phyloP scores from a whole-genome alignment of 768 basidiomycete genomes.

The Xanthoconium purpureum region DNA sequence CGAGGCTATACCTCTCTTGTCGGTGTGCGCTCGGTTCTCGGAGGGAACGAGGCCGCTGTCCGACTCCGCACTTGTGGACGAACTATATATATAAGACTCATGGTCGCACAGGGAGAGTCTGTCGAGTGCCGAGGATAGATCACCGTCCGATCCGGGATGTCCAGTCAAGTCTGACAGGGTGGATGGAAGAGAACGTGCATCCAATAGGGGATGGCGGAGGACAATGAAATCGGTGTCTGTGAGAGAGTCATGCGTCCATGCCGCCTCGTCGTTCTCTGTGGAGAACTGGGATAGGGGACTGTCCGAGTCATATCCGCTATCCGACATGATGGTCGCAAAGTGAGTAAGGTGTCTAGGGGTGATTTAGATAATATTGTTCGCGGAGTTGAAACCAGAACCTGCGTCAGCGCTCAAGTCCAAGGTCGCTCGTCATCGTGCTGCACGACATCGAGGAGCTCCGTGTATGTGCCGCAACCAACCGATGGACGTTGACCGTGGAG shows the following conservation, averaged over 20 bases:
- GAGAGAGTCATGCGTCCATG: constrained; percentile 12
- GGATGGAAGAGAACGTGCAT: constrained; percentile 13
- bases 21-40: neutral
- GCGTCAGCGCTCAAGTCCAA: neutral
- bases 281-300: constrained; percentile 14
- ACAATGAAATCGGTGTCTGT: constrained; percentile 26
- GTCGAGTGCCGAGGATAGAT: constrained; percentile 14
- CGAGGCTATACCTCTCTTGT: neutral
- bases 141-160: constrained; percentile 8
- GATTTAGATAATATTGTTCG: constrained; percentile 3
- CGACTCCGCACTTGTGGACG: constrained; percentile 8
- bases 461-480: too few species aligned
- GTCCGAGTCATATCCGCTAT: constrained; percentile 4
- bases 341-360: neutral
- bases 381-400: constrained; percentile 12
- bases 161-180: constrained; percentile 7
- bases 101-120: constrained; percentile 15
- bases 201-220: constrained; percentile 17
- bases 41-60: neutral
- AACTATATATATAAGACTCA: neutral
- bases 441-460: neutral
- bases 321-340: constrained; percentile 8
- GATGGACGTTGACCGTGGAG: neutral
- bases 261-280: constrained; percentile 24
- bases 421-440: constrained; percentile 9